Conservation (phyloP, 2,329 filamentous ascomycete species). For the Penicillium sp. region DNA sequence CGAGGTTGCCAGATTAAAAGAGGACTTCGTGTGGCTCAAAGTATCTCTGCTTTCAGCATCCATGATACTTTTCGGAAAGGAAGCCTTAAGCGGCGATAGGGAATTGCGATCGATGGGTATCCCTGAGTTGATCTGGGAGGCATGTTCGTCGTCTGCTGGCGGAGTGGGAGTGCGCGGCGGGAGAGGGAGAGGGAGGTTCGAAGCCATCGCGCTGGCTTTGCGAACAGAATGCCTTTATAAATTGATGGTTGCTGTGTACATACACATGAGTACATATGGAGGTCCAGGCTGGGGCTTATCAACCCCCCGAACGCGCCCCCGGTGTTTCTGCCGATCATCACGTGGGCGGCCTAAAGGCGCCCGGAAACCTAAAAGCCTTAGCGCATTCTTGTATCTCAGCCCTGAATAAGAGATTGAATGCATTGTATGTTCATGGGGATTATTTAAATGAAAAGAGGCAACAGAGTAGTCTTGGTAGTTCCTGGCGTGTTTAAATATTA, state of each 20-base stretch:
- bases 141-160: conserved; percentile 51
- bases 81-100: conserved; percentile 49
- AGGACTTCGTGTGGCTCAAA: conserved; percentile 36
- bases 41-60: conserved; percentile 26
- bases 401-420: background rate
- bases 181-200: conserved; percentile 57
- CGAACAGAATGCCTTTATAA: conserved; percentile 12
- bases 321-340: conserved; percentile 11
- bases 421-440: conserved; percentile 4
- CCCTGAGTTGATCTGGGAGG: conserved; percentile 23
- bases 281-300: background rate
- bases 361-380: background rate
- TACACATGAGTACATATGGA: background rate
- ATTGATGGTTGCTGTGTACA: conserved; percentile 5
- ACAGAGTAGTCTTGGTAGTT: too few relatives aligned
- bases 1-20: conserved; percentile 37
- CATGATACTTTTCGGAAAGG: conserved; percentile 31
- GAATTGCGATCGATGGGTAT: conserved; percentile 46
- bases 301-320: conserved; percentile 4
- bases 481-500: background rate
- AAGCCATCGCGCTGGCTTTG: conserved; percentile 52
- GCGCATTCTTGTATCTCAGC: background rate
- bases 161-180: conserved; percentile 66
- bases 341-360: conserved; percentile 6
- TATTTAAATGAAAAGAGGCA: background rate